phyloP scores from a whole-genome alignment of 805 yeast species.

The Saturnispora halmiae region DNA sequence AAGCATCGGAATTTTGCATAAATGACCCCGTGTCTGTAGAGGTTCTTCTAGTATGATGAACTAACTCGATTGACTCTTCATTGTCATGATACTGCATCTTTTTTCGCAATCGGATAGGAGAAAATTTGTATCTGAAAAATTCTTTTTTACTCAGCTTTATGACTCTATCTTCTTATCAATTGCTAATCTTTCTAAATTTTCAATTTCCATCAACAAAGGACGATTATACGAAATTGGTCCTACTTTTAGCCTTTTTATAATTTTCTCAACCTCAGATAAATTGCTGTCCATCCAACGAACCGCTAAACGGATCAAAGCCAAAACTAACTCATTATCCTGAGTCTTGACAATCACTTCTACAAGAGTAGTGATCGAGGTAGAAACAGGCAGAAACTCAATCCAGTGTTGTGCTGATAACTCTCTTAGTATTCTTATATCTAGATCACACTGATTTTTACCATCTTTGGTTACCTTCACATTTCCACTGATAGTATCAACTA shows the following conservation, averaged over 20 bases:
- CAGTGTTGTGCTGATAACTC: neutral
- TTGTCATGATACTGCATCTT: neutral
- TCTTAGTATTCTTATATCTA: conserved; percentile 2
- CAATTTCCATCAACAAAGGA: neutral
- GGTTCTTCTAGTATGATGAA: neutral
- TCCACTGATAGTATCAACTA: neutral
- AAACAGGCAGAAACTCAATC: conserved; percentile 2
- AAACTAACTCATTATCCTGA: neutral
- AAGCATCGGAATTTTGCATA: conserved; percentile 11
- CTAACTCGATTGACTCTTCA: neutral
- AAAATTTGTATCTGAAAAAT: neutral
- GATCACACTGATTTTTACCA: neutral
- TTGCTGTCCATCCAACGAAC: neutral
- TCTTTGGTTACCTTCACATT: neutral
- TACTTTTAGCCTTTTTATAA: neutral
- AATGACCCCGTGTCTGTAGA: neutral
- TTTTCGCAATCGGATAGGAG: neutral
- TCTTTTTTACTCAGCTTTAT: neutral
- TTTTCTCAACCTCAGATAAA: neutral
- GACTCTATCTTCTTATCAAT: neutral
- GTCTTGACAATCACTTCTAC: neutral
- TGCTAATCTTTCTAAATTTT: too few species aligned
- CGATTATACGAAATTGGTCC: neutral
- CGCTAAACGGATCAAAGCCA: neutral
- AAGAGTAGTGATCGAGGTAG: neutral